These are phyloP conservation scores for Sporothrix mexicana DNA, from an alignment of 2,329 filamentous ascomycete species.

Conservation along the genomic window DNA sequence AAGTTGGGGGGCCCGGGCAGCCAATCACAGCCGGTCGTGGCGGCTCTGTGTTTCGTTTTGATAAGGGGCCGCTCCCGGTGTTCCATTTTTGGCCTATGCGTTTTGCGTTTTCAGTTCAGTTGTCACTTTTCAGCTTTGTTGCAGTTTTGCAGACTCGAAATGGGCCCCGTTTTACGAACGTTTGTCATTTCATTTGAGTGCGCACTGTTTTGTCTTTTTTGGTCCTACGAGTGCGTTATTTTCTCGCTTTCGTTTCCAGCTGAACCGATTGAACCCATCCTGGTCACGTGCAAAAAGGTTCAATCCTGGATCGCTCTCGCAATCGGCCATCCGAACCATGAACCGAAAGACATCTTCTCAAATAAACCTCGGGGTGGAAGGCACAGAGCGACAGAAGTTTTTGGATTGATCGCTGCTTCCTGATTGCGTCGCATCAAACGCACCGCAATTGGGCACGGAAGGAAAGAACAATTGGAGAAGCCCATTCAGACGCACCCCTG, in stretches of 20 bases:
- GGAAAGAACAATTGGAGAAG: slow-evolving; percentile 30
- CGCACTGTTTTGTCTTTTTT: background rate
- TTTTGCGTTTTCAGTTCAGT: background rate
- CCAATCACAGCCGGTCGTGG: slow-evolving; percentile 34
- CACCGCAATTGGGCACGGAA: slow-evolving; percentile 29
- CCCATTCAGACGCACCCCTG: slow-evolving; percentile 36
- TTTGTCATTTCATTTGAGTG: background rate
- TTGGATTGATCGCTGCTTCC: background rate
- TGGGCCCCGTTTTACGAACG: background rate
- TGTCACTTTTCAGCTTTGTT: background rate
- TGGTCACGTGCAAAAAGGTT: background rate
- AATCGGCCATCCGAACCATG: slow-evolving; percentile 5
- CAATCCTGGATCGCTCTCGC: background rate
- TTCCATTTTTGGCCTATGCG: slow-evolving; percentile 23
- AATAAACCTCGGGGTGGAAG: background rate
- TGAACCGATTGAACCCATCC: background rate
- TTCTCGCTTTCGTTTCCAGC: background rate
- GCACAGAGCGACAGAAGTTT: background rate
- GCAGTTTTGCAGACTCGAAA: background rate
- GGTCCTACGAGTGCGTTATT: background rate
- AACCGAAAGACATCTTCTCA: background rate
- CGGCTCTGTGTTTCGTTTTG: slow-evolving; percentile 31
- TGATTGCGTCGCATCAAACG: slow-evolving; percentile 25
- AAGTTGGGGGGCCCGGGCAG: slow-evolving; percentile 31
- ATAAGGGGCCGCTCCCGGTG: slow-evolving; percentile 16